phyloP scores from a whole-genome alignment of 441 rosid genomes.

The Gossypium gossypioides region DNA sequence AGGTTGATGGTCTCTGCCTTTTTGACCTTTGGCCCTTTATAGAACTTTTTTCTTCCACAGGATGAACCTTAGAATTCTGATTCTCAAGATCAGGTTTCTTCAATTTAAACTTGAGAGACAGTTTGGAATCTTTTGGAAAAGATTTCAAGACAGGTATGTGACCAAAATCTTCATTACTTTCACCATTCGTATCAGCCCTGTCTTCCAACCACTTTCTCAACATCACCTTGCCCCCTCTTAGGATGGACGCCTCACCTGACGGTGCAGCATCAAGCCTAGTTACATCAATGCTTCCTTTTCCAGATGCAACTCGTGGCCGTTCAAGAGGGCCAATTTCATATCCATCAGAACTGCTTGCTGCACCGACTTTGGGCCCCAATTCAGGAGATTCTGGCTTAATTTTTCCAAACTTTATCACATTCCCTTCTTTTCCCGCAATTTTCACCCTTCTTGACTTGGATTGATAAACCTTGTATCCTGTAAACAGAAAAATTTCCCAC shows the following conservation, averaged over 20 bases:
- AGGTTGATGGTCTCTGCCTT: slow-evolving; percentile 69
- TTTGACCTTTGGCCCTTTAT: slow-evolving; percentile 92
- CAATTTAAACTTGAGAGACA: slow-evolving; percentile 71
- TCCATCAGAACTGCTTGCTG: slow-evolving; percentile 26
- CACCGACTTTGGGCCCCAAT: slow-evolving; percentile 28
- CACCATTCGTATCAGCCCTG: slow-evolving; percentile 30
- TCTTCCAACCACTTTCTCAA: slow-evolving; percentile 22
- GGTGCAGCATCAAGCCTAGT: slow-evolving; percentile 30
- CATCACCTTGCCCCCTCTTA: slow-evolving; percentile 32
- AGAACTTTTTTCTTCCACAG: slow-evolving; percentile 57
- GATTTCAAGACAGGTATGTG: slow-evolving; percentile 38
- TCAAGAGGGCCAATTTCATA: slow-evolving; percentile 32
- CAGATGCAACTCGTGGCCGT: slow-evolving; percentile 26
- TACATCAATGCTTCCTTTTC: slow-evolving; percentile 40
- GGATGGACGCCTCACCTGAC: slow-evolving; percentile 28
- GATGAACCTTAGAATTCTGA: slow-evolving; percentile 38
- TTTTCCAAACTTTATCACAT: slow-evolving; percentile 48
- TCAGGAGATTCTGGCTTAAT: slow-evolving; percentile 44
- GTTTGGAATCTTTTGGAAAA: slow-evolving; percentile 58
- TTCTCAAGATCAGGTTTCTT: slow-evolving; percentile 61
- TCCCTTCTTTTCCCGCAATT: slow-evolving; percentile 45
- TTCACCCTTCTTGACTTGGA: slow-evolving; percentile 35
- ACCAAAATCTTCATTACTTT: slow-evolving; percentile 46
- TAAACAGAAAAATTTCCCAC: slow-evolving; percentile 18
- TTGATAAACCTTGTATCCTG: slow-evolving; percentile 46